Base-by-base conservation (phyloP, 805 yeast genomes). In the Wickerhamomyces ciferrii region DNA sequence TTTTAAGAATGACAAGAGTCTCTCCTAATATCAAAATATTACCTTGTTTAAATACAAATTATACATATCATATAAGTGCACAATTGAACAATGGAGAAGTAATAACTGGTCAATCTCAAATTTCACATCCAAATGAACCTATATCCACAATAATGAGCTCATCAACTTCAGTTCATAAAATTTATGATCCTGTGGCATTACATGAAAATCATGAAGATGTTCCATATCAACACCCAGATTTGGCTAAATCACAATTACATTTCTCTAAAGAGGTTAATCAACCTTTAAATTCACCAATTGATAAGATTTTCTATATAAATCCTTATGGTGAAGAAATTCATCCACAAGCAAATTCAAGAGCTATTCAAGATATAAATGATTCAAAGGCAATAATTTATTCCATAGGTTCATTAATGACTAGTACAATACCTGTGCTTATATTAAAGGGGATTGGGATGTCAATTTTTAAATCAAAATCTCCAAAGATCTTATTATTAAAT, bases 51-150 rank as follows among this genome's bases (percentile, higher is more conserved):
- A 88, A 86, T 58, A 86, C 96, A 9, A 87, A 84, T 55, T 87
- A 86, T 67, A 81, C 91, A 15, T 87, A 88, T 53, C 96, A 90
- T 57, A 89, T 91, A 24, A 82, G 92, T 43, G 97, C 96, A 0
- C 54, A 76, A 25, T 69, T 91, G 39, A 67, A 69, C 31, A 78
- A 87, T 62, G 96, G 95, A 2, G 70, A 75, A 4, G 70, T 84
- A 2, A 83, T 91, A 32, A 84, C 91, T 0, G 98, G 98, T 13
- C 98, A 91, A 62, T 84, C 92, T 3, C 96, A 90, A 59, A 91
- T 91, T 11, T 88, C 96, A 2, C 98, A 91, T 65, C 98, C 98
- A 1, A 67, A 75, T 17, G 63, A 59, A 23, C 29, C 53, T 13
- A 27, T 44, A 9, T 44, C 43, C 14, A 29, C 29, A 15, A 41